Conservation (phyloP, 1,139 yeast species). For the Geotrichum macrosporum region DNA sequence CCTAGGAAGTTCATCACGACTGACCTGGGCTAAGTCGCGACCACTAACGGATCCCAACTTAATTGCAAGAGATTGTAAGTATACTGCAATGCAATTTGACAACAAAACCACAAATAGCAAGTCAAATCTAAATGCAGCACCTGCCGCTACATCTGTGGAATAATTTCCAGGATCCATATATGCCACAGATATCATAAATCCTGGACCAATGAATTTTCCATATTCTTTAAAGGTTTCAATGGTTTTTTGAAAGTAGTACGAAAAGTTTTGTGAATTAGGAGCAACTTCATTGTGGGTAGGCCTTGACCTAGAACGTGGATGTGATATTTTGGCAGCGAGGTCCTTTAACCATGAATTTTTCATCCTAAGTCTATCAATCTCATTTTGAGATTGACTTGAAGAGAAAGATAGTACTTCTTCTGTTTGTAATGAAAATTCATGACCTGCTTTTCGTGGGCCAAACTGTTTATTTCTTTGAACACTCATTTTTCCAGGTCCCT, state of each 20-base stretch:
- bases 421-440: no score
- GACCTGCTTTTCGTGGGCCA: no score
- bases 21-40: conserved; percentile 79
- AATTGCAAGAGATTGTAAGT: conserved; percentile 77
- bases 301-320: no score
- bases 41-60: conserved; percentile 91
- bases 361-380: no score
- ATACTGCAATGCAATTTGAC: conserved; percentile 82
- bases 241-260: not conserved
- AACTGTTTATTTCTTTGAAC: no score
- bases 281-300: no score
- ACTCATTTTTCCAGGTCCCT: no score
- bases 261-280: not conserved
- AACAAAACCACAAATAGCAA: conserved; percentile 73
- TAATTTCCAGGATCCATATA: conserved; percentile 98
- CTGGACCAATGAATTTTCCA: conserved; percentile 77
- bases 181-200: conserved; percentile 90
- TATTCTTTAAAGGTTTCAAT: conserved; percentile 44
- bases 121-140: conserved; percentile 80
- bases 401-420: no score
- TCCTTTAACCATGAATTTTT: no score
- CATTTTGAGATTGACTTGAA: no score
- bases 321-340: no score
- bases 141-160: conserved; percentile 91
- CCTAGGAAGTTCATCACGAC: conserved; percentile 66